Conservation (phyloP, 2,329 filamentous ascomycete species). For the Emydomyces testavorans region DNA sequence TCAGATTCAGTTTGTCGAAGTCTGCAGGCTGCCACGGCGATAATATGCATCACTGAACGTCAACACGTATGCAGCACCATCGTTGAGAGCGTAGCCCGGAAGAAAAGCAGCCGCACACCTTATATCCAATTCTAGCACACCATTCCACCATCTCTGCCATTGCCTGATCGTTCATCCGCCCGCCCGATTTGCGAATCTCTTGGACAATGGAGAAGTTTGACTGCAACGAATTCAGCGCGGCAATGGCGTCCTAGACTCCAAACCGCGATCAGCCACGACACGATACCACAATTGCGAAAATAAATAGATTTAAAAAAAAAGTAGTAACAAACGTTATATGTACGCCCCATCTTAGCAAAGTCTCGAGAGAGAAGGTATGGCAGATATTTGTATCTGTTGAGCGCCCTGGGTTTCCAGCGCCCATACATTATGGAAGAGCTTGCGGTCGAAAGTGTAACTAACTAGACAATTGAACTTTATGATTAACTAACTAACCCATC, state of each 20-base stretch:
- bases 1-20: slow-evolving; percentile 48
- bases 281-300: background rate
- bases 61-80: background rate
- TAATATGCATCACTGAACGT: background rate
- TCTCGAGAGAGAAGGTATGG: background rate
- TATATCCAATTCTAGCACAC: slow-evolving; percentile 63
- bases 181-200: slow-evolving; percentile 61
- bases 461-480: no score
- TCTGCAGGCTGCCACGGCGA: slow-evolving; percentile 44
- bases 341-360: slow-evolving; percentile 13
- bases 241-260: slow-evolving; percentile 53
- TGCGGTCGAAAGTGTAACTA: no score
- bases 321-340: slow-evolving; percentile 11
- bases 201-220: slow-evolving; percentile 70
- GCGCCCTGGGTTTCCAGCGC: background rate
- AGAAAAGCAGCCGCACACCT: slow-evolving; percentile 40
- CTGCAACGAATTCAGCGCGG: slow-evolving; percentile 63
- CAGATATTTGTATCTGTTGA: background rate
- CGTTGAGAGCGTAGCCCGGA: background rate
- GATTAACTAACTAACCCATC: no score
- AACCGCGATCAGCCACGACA: slow-evolving; percentile 28
- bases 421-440: no score
- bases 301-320: no score
- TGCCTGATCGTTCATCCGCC: slow-evolving; percentile 60
- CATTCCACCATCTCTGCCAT: slow-evolving; percentile 74